Conservation (phyloP, 495 filamentous ascomycete species). For the Alectoria sarmentosa region DNA sequence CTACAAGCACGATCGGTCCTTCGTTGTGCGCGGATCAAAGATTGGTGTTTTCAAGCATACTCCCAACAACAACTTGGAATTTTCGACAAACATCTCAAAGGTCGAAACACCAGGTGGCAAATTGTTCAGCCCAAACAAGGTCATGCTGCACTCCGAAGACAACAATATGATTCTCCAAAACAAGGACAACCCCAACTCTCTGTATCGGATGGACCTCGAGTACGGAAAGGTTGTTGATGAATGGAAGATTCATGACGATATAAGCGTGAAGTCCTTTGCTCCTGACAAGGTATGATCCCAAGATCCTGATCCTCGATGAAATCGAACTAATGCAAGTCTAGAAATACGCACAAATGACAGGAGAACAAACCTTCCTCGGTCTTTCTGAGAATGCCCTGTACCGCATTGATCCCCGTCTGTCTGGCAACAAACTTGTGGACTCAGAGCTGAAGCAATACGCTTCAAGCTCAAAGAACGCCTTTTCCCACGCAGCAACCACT, state of each 20-base stretch:
- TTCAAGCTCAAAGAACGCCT: slow-evolving; percentile 75
- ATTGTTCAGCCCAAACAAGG: slow-evolving; percentile 89
- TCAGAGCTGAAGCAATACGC: slow-evolving; percentile 88
- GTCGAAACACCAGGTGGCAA: slow-evolving; percentile 84
- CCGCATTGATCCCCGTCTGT: slow-evolving; percentile 85
- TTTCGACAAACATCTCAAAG: slow-evolving; percentile 96
- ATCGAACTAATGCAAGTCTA: slow-evolving; percentile 26
- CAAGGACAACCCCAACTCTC: slow-evolving; percentile 70
- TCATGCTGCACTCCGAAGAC: slow-evolving; percentile 95
- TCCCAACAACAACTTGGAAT: slow-evolving; percentile 83
- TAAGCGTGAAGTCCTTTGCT: slow-evolving; percentile 80
- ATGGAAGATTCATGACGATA: slow-evolving; percentile 99
- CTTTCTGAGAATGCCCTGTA: slow-evolving; percentile 86
- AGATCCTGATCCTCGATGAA: not conserved
- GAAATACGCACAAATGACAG: slow-evolving; percentile 98
- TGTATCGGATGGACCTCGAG: slow-evolving; percentile 98
- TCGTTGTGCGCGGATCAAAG: slow-evolving; percentile 92
- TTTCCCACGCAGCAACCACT: slow-evolving; percentile 88
- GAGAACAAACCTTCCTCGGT: slow-evolving; percentile 90
- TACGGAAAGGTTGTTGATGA: slow-evolving; percentile 99
- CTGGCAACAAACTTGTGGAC: slow-evolving; percentile 90
- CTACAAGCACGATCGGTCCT: slow-evolving; percentile 95
- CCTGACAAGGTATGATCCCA: slow-evolving; percentile 65
- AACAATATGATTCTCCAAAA: slow-evolving; percentile 90
- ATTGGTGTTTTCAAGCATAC: slow-evolving; percentile 99